phyloP scores from a whole-genome alignment of 1,284 basidiomycete species.

The Moesziomyces antarcticus region DNA sequence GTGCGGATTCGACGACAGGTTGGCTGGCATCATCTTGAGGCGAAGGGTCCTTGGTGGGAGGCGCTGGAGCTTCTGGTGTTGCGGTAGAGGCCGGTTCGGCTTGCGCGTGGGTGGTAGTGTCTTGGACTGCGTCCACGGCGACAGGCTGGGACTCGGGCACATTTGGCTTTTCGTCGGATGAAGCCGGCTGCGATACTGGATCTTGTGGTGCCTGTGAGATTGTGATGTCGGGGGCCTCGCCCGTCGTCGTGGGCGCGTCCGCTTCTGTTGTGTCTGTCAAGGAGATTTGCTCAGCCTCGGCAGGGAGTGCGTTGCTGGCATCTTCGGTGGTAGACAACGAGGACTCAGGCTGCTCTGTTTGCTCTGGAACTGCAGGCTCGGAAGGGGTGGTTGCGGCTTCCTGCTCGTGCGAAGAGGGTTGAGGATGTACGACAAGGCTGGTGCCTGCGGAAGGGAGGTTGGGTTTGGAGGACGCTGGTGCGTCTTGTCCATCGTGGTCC shows the following conservation, averaged over 20 bases:
- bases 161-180: background rate
- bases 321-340: background rate
- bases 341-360: background rate
- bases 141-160: background rate
- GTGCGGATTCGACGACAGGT: conserved; percentile 3
- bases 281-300: background rate
- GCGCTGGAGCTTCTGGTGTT: conserved; percentile 12
- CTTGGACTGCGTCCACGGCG: conserved; percentile 1
- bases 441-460: conserved; percentile 37
- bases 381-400: background rate
- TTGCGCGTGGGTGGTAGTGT: background rate
- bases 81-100: conserved; percentile 3
- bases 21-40: conserved; percentile 13
- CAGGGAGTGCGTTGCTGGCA: background rate
- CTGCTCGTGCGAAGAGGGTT: conserved; percentile 1
- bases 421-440: conserved; percentile 26
- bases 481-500: conserved; percentile 21
- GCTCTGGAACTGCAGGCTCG: background rate
- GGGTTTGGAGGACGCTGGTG: conserved; percentile 29
- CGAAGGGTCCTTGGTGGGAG: conserved; percentile 18
- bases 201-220: conserved; percentile 17
- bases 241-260: background rate
- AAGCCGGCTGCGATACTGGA: background rate
- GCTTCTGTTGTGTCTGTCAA: conserved; percentile 6
- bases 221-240: conserved; percentile 16